Percentiles rank a stretch among this genome's conserved stretches.
These are phyloP conservation scores for Didymella arachidicola DNA, from an alignment of 2,329 filamentous ascomycete species.

Conservation along the genomic window DNA sequence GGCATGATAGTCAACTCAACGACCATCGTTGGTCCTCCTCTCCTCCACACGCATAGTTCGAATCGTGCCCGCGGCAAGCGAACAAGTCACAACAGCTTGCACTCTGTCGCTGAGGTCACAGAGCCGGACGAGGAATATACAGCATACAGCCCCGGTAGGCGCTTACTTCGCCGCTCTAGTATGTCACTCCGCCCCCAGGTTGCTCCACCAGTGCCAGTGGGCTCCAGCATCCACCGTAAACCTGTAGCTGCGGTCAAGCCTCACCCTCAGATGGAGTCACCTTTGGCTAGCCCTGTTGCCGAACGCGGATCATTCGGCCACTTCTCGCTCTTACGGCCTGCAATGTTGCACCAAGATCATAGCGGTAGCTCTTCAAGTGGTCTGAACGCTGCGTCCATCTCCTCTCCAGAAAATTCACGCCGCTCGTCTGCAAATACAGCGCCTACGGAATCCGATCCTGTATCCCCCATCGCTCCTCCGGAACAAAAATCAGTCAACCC, in stretches of 20 bases:
- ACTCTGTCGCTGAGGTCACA: conserved; percentile 43
- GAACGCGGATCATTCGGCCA: conserved; percentile 28
- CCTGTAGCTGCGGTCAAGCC: conserved; percentile 17
- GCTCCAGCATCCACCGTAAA: conserved; percentile 39
- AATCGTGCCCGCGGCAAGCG: conserved; percentile 44
- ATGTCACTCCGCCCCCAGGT: conserved; percentile 22
- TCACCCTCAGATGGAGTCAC: conserved; percentile 17
- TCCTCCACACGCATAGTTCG: conserved; percentile 46
- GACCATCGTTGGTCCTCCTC: conserved; percentile 36
- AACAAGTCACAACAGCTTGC: conserved; percentile 43
- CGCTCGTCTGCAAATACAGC: conserved; percentile 21
- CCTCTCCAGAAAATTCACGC: conserved; percentile 17
- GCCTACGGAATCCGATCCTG: conserved; percentile 19
- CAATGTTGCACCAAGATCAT: conserved; percentile 29
- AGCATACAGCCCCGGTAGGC: conserved; percentile 29
- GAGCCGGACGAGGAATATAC: conserved; percentile 39
- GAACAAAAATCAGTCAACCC: neutral
- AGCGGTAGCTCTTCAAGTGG: conserved; percentile 39
- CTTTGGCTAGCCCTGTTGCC: conserved; percentile 28
- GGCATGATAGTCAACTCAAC: conserved; percentile 28
- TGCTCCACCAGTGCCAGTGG: conserved; percentile 23
- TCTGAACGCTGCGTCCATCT: conserved; percentile 21
- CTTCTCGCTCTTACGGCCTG: conserved; percentile 33
- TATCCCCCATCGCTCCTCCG: conserved; percentile 16
- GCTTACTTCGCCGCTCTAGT: conserved; percentile 18